These are phyloP conservation scores for Colletotrichum sp. DNA, from an alignment of 2,329 filamentous ascomycete species.

Conservation along the genomic window DNA sequence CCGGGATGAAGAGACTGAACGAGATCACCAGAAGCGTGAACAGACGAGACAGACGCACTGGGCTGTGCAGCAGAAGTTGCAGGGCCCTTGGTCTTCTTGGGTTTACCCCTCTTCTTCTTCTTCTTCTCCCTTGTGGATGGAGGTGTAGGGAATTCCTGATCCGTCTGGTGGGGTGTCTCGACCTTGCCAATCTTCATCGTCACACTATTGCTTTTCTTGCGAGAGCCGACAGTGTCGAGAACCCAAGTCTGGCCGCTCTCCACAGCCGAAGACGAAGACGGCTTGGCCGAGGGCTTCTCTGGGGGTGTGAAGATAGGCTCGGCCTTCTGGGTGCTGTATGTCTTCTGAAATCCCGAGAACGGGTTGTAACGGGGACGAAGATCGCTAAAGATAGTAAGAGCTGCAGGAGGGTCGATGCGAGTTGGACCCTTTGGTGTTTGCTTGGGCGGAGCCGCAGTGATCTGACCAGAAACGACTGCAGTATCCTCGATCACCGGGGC, in stretches of 20 bases:
- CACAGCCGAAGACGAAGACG: neutral
- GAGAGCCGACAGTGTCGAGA: neutral
- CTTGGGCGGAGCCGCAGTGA: neutral
- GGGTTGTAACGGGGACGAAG: neutral
- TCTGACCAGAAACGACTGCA: neutral
- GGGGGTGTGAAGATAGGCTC: neutral
- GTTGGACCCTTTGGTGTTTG: neutral
- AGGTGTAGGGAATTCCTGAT: neutral
- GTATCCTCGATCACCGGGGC: neutral
- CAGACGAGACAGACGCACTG: neutral
- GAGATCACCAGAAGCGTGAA: neutral
- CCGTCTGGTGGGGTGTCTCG: neutral
- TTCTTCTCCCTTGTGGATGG: conserved; percentile 1
- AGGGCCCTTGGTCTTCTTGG: neutral
- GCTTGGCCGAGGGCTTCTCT: neutral
- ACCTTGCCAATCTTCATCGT: conserved; percentile 3
- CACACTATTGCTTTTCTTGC: neutral
- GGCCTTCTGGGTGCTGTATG: neutral
- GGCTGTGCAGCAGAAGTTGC: neutral
- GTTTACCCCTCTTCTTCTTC: neutral
- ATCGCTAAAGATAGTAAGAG: neutral
- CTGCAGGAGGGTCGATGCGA: neutral
- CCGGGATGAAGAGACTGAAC: neutral
- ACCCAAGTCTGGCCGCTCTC: neutral
- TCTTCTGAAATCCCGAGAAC: neutral